Evolutionary conservation across 2,329 filamentous ascomycete genomes (phyloP).

Genomic region (Microdochium bolleyi): DNA sequence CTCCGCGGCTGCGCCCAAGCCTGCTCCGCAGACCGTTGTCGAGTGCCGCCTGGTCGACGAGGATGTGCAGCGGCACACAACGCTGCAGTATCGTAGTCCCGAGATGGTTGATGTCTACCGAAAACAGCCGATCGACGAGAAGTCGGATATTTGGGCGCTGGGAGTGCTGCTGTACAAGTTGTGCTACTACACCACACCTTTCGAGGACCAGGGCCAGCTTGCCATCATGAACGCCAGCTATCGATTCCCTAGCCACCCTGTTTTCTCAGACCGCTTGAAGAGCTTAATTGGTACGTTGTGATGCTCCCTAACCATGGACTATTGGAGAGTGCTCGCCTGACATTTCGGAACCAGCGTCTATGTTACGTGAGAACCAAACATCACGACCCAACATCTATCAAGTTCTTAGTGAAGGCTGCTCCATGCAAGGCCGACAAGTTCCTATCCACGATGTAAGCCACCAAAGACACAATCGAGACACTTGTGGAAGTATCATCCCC

Average conservation of each 20-base stretch:
- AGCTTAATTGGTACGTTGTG: constrained; percentile 70
- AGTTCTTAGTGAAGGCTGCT: constrained; percentile 77
- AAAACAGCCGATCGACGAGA: constrained; percentile 94
- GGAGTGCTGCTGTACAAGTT: constrained; percentile 95
- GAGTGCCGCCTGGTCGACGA: constrained; percentile 93
- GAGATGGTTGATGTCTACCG: constrained; percentile 99
- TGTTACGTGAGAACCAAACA: constrained; percentile 79
- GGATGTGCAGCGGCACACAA: constrained; percentile 94
- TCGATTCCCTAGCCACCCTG: constrained; percentile 80
- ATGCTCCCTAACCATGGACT: background rate
- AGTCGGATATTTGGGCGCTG: constrained; percentile 96
- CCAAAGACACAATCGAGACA: background rate
- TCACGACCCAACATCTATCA: constrained; percentile 88
- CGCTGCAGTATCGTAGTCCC: constrained; percentile 91
- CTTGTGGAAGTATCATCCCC: background rate
- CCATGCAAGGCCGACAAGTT: constrained; percentile 79
- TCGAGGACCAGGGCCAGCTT: constrained; percentile 95
- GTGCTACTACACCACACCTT: constrained; percentile 98
- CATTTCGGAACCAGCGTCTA: constrained; percentile 53
- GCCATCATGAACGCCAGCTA: constrained; percentile 94
- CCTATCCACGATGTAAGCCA: constrained; percentile 81
- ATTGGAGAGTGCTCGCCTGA: constrained; percentile 2
- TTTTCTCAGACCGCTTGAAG: constrained; percentile 85
- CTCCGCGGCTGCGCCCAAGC: constrained; percentile 74
- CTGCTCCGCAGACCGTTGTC: constrained; percentile 76